Base-by-base conservation (phyloP, 2,329 filamentous ascomycete genomes). In the Colletotrichum liaoningense region DNA sequence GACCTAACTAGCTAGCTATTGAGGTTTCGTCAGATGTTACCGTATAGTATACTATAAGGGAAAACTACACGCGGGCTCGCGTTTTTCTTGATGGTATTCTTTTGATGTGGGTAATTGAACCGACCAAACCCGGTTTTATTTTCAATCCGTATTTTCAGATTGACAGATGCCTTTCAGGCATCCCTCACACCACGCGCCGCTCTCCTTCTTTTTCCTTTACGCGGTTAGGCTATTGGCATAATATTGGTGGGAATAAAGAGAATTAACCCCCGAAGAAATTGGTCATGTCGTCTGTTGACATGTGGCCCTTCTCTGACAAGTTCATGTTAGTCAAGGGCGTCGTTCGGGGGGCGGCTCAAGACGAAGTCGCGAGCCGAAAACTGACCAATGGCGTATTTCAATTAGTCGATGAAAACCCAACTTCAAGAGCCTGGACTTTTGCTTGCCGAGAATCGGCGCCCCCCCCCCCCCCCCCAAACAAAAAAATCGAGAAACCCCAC, bases 311-410 rank as follows among this genome's bases (percentile, higher is more conserved):
- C 16, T n/a, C 58, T 58, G 65, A 33, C 49, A 42, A 38, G n/a
- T 49, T n/a, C 42, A 49, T 56, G 64, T 30, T 55, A 54, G 22
- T 58, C 24, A 22, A 60, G 38, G 38, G 69, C 28, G 46, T 19
- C 33, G 33, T 35, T 35, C 28, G 16, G 14, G 52, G 52, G 28
- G 46, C 22, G 49, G 69, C 46, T 59, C 33, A 35, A 54, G 49
- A 52, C 30, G 19, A 54, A 14, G n/a, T 33, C n/a, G 14, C 33
- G 14, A n/a, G 60, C 52, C 26, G 4, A 19, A 42, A 59, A 46
- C 49, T 6, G 54, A 38, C 66, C 70, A 73, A 69, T 69, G 19
- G 59, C n/a, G 55, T 73, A 49, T 70, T 73, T 73, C 55, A 56
- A 52, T 65, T 70, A 73, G 66, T 73, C 66, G 58, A 65, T n/a